Conservation (phyloP, 2,329 filamentous ascomycete genomes). For the Colletotrichum spinosum region DNA sequence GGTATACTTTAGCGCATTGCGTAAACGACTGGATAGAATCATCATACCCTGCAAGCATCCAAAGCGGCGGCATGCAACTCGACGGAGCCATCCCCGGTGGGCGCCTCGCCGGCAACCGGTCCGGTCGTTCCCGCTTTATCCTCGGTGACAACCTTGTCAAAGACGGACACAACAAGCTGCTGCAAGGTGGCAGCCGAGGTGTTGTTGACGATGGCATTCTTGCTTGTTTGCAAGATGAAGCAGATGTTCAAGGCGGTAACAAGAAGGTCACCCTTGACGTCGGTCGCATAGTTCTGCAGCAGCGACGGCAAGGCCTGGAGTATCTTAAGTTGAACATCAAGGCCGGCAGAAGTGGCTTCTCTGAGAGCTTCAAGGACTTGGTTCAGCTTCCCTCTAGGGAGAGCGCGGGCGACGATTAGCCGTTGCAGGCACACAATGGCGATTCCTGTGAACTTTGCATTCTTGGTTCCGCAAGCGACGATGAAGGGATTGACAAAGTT, state of each 20-base stretch:
- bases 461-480: conserved; percentile 89
- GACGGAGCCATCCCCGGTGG: conserved; percentile 72
- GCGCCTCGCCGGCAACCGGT: conserved; percentile 74
- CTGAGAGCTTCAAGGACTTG: conserved; percentile 90
- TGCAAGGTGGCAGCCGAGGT: conserved; percentile 97
- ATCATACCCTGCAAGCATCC: conserved; percentile 80
- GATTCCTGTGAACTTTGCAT: conserved; percentile 89
- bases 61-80: conserved; percentile 80
- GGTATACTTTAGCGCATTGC: conserved; percentile 27
- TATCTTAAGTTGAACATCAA: conserved; percentile 96
- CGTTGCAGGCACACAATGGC: conserved; percentile 91
- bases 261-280: conserved; percentile 84
- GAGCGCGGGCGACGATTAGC: conserved; percentile 82
- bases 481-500: conserved; percentile 95
- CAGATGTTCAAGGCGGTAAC: conserved; percentile 90
- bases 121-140: conserved; percentile 70
- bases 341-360: conserved; percentile 81
- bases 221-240: conserved; percentile 89
- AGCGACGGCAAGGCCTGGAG: conserved; percentile 90
- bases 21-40: neutral
- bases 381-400: conserved; percentile 82
- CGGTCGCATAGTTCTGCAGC: conserved; percentile 87
- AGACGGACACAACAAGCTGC: conserved; percentile 91
- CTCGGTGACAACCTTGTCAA: conserved; percentile 88
- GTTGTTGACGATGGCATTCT: conserved; percentile 93